These are phyloP conservation scores for Eucalyptus curtisii DNA, from an alignment of 345 rosid genomes.

Conservation along the genomic window DNA sequence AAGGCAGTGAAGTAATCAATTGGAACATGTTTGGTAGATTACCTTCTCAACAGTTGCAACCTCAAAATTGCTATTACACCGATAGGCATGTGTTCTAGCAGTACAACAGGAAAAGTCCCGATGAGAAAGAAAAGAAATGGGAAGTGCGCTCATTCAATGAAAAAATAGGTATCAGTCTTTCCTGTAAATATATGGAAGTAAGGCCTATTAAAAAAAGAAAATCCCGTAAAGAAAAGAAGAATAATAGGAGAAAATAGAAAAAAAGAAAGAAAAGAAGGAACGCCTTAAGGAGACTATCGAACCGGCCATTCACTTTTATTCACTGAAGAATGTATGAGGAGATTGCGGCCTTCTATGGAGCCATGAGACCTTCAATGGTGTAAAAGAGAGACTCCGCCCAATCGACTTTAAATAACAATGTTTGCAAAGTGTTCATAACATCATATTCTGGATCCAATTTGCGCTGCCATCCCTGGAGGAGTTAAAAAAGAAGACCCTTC, in stretches of 20 bases:
- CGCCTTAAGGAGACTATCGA: background rate
- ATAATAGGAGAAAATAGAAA: background rate
- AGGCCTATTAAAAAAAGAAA: background rate
- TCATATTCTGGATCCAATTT: slow-evolving; percentile 18
- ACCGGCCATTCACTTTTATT: background rate
- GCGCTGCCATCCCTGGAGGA: slow-evolving; percentile 14
- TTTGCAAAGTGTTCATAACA: slow-evolving; percentile 9
- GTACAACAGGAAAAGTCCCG: background rate
- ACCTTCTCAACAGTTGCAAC: background rate
- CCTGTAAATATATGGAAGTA: background rate
- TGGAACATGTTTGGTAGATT: background rate
- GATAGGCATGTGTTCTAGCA: background rate
- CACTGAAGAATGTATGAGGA: background rate
- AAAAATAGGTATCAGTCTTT: background rate
- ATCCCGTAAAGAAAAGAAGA: background rate
- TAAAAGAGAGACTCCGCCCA: slow-evolving; percentile 16
- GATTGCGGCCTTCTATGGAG: background rate
- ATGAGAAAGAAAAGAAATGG: background rate
- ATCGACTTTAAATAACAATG: slow-evolving; percentile 6
- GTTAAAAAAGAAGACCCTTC: background rate
- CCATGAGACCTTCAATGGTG: slow-evolving; percentile 18
- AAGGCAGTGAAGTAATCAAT: background rate
- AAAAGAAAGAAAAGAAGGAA: background rate
- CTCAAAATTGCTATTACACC: background rate
- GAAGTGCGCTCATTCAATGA: background rate